phyloP scores from a whole-genome alignment of 768 basidiomycete genomes.

The Boletus patriciae region DNA sequence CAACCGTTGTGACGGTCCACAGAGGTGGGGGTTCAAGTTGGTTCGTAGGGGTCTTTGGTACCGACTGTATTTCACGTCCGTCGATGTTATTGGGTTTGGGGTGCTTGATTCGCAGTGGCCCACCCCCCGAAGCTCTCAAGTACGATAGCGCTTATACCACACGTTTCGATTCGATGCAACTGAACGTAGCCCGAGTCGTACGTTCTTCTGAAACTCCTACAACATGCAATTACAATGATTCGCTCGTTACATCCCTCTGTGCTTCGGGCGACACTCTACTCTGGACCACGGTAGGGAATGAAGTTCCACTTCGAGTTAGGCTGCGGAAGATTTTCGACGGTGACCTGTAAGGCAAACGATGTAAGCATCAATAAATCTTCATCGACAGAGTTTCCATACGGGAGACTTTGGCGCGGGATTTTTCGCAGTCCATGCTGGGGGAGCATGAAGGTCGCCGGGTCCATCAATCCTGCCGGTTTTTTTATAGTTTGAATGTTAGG shows the following conservation, averaged over 20 bases:
- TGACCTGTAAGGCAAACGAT: neutral
- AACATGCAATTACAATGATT: neutral
- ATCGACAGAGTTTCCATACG: neutral
- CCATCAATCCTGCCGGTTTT: neutral
- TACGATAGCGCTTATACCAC: too few species aligned
- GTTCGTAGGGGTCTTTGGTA: neutral
- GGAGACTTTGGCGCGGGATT: neutral
- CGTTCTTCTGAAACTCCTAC: neutral
- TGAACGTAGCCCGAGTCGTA: too few species aligned
- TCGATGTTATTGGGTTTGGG: too few species aligned
- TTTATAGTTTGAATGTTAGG: neutral
- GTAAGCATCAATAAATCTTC: slow-evolving; percentile 2
- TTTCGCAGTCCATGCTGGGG: neutral
- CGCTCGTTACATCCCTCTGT: neutral
- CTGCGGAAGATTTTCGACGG: neutral
- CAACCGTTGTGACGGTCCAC: too few species aligned
- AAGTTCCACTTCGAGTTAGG: neutral
- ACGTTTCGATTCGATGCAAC: too few species aligned
- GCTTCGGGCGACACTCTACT: too few species aligned
- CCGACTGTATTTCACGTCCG: too few species aligned
- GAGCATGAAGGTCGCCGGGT: neutral
- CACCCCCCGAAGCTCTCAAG: too few species aligned
- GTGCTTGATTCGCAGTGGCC: too few species aligned
- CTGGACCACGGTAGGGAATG: accelerated
- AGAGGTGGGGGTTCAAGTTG: too few species aligned